phyloP scores from a whole-genome alignment of 1,284 basidiomycete species.

The Ceratobasidium sp. region DNA sequence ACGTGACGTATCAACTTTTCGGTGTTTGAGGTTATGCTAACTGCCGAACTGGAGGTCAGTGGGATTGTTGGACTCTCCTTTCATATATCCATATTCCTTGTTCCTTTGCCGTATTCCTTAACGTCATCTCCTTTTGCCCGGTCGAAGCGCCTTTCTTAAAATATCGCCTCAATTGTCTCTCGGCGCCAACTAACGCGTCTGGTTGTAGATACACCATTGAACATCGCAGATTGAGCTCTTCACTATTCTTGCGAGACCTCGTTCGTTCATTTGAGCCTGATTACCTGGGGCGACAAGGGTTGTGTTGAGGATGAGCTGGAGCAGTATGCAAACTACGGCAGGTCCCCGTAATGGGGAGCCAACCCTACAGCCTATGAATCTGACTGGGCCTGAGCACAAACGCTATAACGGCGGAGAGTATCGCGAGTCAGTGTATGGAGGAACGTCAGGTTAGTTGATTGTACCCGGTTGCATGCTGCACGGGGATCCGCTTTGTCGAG shows the following conservation, averaged over 20 bases:
- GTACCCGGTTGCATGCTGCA: not conserved
- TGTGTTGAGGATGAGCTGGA: constrained; percentile 40
- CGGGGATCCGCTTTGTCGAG: not conserved
- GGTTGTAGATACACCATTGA: constrained; percentile 37
- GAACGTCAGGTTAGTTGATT: constrained; percentile 28
- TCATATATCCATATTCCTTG: constrained; percentile 19
- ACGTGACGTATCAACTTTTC: constrained; percentile 43
- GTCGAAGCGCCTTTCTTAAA: constrained; percentile 12
- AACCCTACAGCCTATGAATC: constrained; percentile 12
- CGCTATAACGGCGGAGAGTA: not conserved
- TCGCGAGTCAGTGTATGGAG: not conserved
- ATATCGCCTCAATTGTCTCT: not conserved
- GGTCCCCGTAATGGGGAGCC: not conserved
- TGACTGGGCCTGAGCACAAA: constrained; percentile 15
- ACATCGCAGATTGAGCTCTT: constrained; percentile 23
- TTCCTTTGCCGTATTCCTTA: constrained; percentile 7
- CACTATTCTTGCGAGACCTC: constrained; percentile 14
- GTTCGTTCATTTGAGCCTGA: constrained; percentile 11
- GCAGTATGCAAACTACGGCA: constrained; percentile 28
- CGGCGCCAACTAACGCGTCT: constrained; percentile 42
- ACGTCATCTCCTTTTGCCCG: not conserved
- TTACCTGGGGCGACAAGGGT: constrained; percentile 1
- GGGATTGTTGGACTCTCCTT: constrained; percentile 38
- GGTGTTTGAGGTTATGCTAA: constrained; percentile 45
- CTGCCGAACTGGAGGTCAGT: constrained; percentile 45